Conservation (phyloP, 106 monocot genomes). For the Dioscorea dumetorum region DNA sequence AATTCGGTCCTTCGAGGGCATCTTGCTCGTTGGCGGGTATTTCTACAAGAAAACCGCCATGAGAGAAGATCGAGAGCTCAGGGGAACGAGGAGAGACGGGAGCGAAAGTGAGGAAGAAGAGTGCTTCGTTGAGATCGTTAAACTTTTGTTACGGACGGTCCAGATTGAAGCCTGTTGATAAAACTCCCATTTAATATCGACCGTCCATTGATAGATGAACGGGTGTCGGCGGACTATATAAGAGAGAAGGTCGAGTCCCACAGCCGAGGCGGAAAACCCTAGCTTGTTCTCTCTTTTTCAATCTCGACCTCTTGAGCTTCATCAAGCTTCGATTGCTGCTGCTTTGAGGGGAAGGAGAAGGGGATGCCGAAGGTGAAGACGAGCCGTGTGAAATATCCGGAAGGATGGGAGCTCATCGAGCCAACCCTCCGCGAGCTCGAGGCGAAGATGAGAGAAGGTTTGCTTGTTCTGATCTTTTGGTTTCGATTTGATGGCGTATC, state of each 20-base stretch:
- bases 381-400: slow-evolving; percentile 76
- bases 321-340: no score
- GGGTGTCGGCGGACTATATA: no score
- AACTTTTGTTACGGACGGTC: no score
- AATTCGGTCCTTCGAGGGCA: slow-evolving; percentile 49
- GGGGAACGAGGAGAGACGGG: not conserved
- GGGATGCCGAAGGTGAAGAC: slow-evolving; percentile 94
- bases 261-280: no score
- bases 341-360: not conserved
- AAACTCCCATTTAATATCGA: no score
- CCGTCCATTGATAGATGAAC: no score
- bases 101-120: not conserved
- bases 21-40: not conserved
- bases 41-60: slow-evolving; percentile 8
- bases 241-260: no score
- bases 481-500: not conserved
- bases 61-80: not conserved
- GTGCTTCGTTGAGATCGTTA: no score
- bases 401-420: slow-evolving; percentile 94
- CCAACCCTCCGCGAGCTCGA: slow-evolving; percentile 91
- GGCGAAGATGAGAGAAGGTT: slow-evolving; percentile 95
- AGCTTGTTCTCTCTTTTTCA: no score
- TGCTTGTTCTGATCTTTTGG: not conserved
- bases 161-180: no score
- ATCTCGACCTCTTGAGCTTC: no score